Percentiles rank a stretch among this genome's conserved stretches.
These are phyloP conservation scores for Emiliania huxleyi DNA, from an alignment of 78 protist genomes.

Conservation along the genomic window DNA sequence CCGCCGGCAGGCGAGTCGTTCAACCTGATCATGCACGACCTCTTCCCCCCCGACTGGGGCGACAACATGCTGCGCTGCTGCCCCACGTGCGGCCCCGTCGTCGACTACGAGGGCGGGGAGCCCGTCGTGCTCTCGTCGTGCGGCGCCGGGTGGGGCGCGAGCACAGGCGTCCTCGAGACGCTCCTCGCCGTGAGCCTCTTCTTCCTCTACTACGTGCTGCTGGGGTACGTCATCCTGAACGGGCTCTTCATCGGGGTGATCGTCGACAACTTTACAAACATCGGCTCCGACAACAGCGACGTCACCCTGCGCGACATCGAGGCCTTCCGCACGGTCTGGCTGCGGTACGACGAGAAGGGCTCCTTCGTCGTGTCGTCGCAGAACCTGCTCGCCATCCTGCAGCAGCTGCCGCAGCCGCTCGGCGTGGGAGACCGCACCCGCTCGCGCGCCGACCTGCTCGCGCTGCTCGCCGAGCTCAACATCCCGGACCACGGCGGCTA, in stretches of 20 bases:
- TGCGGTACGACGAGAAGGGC: conserved; percentile 1
- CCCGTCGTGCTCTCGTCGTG: neutral
- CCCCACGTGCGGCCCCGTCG: neutral
- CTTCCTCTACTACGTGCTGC: neutral
- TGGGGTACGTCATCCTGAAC: neutral
- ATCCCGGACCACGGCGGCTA: neutral
- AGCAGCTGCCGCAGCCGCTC: neutral
- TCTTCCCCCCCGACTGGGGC: neutral
- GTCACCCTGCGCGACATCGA: neutral
- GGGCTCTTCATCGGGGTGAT: neutral
- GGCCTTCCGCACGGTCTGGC: neutral
- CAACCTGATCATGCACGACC: neutral
- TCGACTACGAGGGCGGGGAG: neutral
- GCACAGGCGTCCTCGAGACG: neutral
- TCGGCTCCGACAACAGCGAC: neutral
- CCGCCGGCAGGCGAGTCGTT: too few relatives aligned
- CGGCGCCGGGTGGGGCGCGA: too few relatives aligned
- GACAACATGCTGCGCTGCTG: neutral
- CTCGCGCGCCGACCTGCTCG: neutral
- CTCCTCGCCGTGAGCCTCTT: neutral
- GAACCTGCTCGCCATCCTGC: neutral
- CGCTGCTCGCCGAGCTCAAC: neutral
- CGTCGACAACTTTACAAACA: neutral
- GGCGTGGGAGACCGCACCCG: neutral
- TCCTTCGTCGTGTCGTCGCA: neutral